Evolutionary conservation across 495 filamentous ascomycete species (phyloP), one percentile per base, ranked within the genome.

Genomic region (Aspergillus heteromorphus): DNA sequence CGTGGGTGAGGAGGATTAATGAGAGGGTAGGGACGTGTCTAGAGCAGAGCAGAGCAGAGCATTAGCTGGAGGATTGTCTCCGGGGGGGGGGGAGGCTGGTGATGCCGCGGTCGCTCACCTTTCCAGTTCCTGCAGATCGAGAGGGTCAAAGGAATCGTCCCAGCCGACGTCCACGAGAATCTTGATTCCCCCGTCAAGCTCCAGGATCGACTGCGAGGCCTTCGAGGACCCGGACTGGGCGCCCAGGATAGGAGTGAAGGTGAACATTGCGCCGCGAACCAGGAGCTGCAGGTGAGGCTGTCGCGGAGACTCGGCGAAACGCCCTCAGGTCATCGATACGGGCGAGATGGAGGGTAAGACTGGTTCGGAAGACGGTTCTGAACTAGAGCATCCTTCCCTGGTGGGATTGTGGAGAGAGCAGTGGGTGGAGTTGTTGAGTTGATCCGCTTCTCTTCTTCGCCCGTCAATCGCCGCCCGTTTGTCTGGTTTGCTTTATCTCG

Each of bases 161-260:
- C 93, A 99, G 53, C 93, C 93, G 30, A 96, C 89, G 65, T 96
- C 92, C 13, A 97, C 81, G 14, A 97, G 78, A 21, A 97, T 85
- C 68, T 97, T 97, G 69, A 97, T 86, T 30, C 92, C 93, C 41
- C 92, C 92, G 76, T 97, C 93, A 43, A 99, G 84, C 75, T 97
- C 95, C 41, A 99, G 75, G 8, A 99, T 81, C 11, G 95, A 97
- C 68, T 97, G 92, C 53, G 89, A 93, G 31, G 95, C 93, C 38
- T 83, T 77, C 7, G 89, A 95, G 42, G 84, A 80, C 11, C 70
- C 69, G 6, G 89, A 92, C 60, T 92, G 91, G 16, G 92, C 95
- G 60, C 93, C 95, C 40, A 93, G 86, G 42, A 99, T 73, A 16
- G 95, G 85, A 56, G 87, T 95, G 73, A 97, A 97, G 55, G 84